Evolutionary conservation across 805 yeast species (phyloP), one percentile per base, ranked within the genome.

Genomic region (Vanderwaltozyma yarrowii): DNA sequence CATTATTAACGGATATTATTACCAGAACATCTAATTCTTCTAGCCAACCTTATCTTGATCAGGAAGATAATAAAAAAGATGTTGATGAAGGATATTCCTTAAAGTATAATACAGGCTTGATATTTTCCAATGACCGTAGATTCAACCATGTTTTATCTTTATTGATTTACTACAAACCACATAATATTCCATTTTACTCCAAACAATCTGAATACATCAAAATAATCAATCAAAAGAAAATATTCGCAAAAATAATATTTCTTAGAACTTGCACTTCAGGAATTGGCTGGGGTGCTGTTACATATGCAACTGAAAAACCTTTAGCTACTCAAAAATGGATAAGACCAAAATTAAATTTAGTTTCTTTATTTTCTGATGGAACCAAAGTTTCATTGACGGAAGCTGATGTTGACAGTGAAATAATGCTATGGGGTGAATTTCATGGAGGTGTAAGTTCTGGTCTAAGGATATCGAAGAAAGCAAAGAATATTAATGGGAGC

Each of bases 381-480:
- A 70, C 80, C 2, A 81, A 76, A 16, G 73, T 85, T 2, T 65
- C 78, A 2, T 58, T 78, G 2, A 79, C 78, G 5, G 20, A 15
- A 4, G 73, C 70, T 35, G 76, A 72, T 3, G 49, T 84, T 10
- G 67, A 71, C n/a, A 61, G 66, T 2, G 69, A 64, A 12, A 59
- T 69, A 3, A 55, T 71, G 27, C 74, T 75, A 29, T 87, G 96
- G 96, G 95, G 94, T 0, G 74, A 76, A 44, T 92, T 92, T 54
- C 96, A 89, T 49, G 84, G 83, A 49, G 98, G 98, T 13, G 94
- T 78, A 0, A 78, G 95, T 2, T 71, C 89, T 1, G 98, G 96
- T 0, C 61, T 92, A 35, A 77, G 80, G 39, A 76, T 89, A 7
- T 75, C 89, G 4, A 69, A 67, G 38, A 74, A 73, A 33, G 75